Evolutionary conservation across 106 monocot genomes (phyloP).

Genomic region (Dioscorea alata): DNA sequence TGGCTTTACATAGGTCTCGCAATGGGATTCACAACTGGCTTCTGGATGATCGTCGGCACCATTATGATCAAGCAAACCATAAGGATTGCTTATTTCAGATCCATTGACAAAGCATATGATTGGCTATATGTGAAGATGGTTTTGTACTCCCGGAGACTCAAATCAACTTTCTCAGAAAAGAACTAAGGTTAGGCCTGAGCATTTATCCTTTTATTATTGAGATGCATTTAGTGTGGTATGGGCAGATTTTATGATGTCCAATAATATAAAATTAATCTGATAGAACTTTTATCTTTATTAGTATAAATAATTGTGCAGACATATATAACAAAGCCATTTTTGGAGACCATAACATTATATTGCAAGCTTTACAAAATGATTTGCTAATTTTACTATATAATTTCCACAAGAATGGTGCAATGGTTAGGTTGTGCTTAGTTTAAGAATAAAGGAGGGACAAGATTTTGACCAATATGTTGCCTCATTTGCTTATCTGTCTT

Average conservation of each 20-base stretch:
- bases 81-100: conserved; percentile 1
- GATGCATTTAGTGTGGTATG: background rate
- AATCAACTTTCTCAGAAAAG: background rate
- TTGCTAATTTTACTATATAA: no score
- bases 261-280: no score
- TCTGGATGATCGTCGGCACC: background rate
- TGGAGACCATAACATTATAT: no score
- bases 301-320: background rate
- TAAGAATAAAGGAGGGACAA: no score
- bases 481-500: no score
- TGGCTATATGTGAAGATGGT: background rate
- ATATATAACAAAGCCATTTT: background rate
- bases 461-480: no score
- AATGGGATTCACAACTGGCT: background rate
- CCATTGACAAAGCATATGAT: background rate
- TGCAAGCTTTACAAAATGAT: no score
- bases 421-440: no score
- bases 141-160: background rate
- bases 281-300: background rate
- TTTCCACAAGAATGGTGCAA: no score
- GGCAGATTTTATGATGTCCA: background rate
- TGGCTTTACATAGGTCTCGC: conserved; percentile 3
- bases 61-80: background rate
- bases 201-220: background rate
- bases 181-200: background rate